Percentiles rank a stretch among this genome's conserved stretches.
Evolutionary conservation across 106 monocot genomes (phyloP).

Genomic region (Allium cepa): DNA sequence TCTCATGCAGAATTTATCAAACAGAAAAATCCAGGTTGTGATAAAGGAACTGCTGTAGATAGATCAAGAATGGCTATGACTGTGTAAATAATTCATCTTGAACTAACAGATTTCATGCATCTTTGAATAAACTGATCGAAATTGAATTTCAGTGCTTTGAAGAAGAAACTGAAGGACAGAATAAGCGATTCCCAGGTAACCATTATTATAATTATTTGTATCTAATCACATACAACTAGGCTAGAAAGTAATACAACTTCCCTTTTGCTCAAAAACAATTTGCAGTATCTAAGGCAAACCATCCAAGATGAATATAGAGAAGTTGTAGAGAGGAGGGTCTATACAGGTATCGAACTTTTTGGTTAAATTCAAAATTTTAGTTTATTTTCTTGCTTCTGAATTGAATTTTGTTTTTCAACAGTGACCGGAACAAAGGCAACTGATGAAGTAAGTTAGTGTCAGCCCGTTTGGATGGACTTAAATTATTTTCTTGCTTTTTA

Average conservation of each 20-base stretch:
- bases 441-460: conserved; percentile 30
- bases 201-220: not conserved
- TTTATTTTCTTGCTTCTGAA: no score
- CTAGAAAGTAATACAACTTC: not conserved
- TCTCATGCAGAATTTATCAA: conserved; percentile 37
- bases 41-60: conserved; percentile 55
- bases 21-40: conserved; percentile 45
- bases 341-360: conserved; percentile 29
- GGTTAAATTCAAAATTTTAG: not conserved
- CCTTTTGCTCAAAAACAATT: not conserved
- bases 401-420: conserved; percentile 8
- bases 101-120: not conserved
- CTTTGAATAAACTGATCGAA: no score
- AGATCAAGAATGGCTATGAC: conserved; percentile 62
- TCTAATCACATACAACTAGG: not conserved
- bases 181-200: conserved; percentile 53
- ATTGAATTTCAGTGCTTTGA: conserved; percentile 34
- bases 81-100: conserved; percentile 17
- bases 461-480: no score
- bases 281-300: conserved; percentile 48
- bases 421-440: conserved; percentile 46
- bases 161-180: conserved; percentile 47
- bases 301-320: conserved; percentile 62
- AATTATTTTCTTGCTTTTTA: no score
- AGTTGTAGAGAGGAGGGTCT: conserved; percentile 47